A percentile compares a stretch with the other conserved stretches of the same genome.
Evolutionary conservation across 148 eudicot genomes (phyloP).

Genomic region (Fallopia convolvulus): DNA sequence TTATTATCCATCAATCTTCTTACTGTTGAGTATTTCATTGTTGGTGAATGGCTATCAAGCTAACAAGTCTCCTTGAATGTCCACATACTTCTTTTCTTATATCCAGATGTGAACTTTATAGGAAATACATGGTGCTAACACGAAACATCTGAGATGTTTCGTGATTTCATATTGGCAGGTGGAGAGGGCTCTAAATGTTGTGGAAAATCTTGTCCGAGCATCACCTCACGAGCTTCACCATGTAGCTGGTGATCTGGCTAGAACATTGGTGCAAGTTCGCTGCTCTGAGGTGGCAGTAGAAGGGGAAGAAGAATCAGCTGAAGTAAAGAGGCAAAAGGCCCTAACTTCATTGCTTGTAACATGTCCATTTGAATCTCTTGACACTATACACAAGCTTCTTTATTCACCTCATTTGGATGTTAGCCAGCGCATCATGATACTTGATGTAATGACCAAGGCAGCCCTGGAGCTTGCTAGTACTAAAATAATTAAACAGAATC

Average conservation of each 20-base stretch:
- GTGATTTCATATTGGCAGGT: slow-evolving; percentile 34
- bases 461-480: slow-evolving; percentile 78
- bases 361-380: slow-evolving; percentile 71
- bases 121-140: not conserved
- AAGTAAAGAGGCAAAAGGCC: slow-evolving; percentile 79
- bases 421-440: slow-evolving; percentile 82
- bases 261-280: slow-evolving; percentile 75
- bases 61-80: not conserved
- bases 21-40: not conserved
- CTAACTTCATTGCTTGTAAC: slow-evolving; percentile 70
- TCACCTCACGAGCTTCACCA: slow-evolving; percentile 75
- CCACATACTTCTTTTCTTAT: not conserved
- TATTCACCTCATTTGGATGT: slow-evolving; percentile 81
- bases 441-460: slow-evolving; percentile 86
- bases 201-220: slow-evolving; percentile 87
- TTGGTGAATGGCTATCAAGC: not conserved
- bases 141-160: not conserved
- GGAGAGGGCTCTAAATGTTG: slow-evolving; percentile 80
- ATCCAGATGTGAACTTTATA: not conserved
- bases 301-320: slow-evolving; percentile 88
- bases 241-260: slow-evolving; percentile 63
- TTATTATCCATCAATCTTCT: not conserved
- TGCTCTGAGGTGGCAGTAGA: slow-evolving; percentile 64
- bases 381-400: slow-evolving; percentile 54
- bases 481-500: slow-evolving; percentile 36